Evolutionary conservation across 371 early-diverging fungal species (phyloP).

Genomic region (Mucor velutinosus): DNA sequence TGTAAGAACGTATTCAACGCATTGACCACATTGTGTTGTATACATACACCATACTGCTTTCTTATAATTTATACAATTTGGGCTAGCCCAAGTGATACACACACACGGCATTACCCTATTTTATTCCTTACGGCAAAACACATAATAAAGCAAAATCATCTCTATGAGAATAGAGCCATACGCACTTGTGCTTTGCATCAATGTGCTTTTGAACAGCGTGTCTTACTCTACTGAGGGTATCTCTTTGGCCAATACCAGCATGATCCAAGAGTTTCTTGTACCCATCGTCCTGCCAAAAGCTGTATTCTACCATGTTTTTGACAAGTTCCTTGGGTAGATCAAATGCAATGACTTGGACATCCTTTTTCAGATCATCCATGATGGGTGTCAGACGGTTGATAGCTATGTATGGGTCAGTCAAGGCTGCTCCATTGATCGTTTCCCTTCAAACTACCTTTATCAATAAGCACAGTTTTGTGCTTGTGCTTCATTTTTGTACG

Average conservation of each 20-base stretch:
- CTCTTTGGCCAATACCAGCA: conserved; percentile 36
- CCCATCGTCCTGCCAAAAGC: conserved; percentile 65
- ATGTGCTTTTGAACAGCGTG: conserved; percentile 64
- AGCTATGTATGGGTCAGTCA: conserved; percentile 31
- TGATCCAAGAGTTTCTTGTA: conserved; percentile 53
- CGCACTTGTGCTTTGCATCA: conserved; percentile 58
- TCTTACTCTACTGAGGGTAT: conserved; percentile 54
- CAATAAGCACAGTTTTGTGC: conserved; percentile 67
- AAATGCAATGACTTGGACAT: conserved; percentile 70
- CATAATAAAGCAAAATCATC: conserved; percentile 67
- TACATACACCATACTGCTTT: neutral
- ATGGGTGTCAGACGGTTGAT: conserved; percentile 56
- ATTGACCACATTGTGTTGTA: neutral
- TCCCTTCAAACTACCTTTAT: conserved; percentile 55
- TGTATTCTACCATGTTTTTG: conserved; percentile 56
- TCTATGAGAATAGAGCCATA: conserved; percentile 76
- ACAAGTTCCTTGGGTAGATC: conserved; percentile 68
- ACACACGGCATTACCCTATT: neutral
- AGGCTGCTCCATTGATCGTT: too few species aligned
- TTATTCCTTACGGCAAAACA: conserved; percentile 18
- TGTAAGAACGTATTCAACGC: neutral
- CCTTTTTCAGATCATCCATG: conserved; percentile 54
- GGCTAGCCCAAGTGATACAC: neutral
- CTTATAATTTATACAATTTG: neutral
- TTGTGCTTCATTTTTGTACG: conserved; percentile 69